Evolutionary conservation across 169 alveolate species (phyloP).

Genomic region (Cryptosporidium ryanae): DNA sequence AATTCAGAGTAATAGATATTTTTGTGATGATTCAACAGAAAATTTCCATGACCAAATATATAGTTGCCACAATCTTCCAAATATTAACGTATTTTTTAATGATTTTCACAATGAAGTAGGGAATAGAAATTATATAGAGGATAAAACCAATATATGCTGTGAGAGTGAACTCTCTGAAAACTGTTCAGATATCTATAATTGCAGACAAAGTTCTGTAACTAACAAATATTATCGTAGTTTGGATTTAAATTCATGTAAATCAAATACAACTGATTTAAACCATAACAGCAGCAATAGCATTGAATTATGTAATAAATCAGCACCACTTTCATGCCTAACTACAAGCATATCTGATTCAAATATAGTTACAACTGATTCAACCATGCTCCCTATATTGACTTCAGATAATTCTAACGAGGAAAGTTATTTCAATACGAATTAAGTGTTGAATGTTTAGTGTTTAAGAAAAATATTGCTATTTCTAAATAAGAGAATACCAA

Average conservation of each 20-base stretch:
- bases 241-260: background rate
- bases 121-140: slow-evolving; percentile 6
- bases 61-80: slow-evolving; percentile 16
- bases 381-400: slow-evolving; percentile 47
- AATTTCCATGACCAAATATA: background rate
- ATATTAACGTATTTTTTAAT: slow-evolving; percentile 46
- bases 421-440: slow-evolving; percentile 3
- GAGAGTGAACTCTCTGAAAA: background rate
- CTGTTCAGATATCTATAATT: background rate
- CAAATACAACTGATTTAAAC: background rate
- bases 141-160: background rate
- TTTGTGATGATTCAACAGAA: background rate
- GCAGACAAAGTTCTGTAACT: too few species aligned
- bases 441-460: too few species aligned
- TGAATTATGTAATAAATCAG: background rate
- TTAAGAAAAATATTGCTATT: too few species aligned
- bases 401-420: slow-evolving; percentile 63
- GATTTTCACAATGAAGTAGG: background rate
- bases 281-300: background rate
- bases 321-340: background rate
- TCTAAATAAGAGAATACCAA: background rate
- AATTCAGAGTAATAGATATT: background rate
- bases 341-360: slow-evolving; percentile 59
- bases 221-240: too few species aligned
- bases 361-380: slow-evolving; percentile 47